These are phyloP conservation scores for Penicillium sp. DNA, from an alignment of 2,329 filamentous ascomycete species.

Conservation along the genomic window DNA sequence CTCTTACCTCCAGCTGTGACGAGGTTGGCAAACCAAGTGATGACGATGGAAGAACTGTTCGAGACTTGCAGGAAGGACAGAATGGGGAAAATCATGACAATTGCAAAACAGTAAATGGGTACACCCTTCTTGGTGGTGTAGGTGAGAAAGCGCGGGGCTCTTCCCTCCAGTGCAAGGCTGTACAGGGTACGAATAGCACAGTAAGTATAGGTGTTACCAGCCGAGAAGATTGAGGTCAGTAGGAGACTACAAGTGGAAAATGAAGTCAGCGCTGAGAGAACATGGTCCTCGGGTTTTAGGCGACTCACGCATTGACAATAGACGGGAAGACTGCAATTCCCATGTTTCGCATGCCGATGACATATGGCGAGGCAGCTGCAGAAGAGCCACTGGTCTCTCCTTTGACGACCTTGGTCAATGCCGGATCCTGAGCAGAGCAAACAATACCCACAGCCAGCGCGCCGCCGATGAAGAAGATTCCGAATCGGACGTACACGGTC, in stretches of 20 bases:
- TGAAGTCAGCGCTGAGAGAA: background rate
- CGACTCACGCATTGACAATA: slow-evolving; percentile 57
- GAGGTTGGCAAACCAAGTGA: slow-evolving; percentile 60
- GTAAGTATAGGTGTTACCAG: slow-evolving; percentile 61
- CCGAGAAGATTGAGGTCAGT: slow-evolving; percentile 59
- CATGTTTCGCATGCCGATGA: slow-evolving; percentile 64
- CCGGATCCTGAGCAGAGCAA: slow-evolving; percentile 65
- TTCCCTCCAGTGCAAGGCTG: slow-evolving; percentile 57
- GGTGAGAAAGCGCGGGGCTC: slow-evolving; percentile 58
- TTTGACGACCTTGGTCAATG: slow-evolving; percentile 16
- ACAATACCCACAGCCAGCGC: slow-evolving; percentile 71
- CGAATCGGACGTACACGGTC: slow-evolving; percentile 75
- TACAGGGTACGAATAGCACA: slow-evolving; percentile 58
- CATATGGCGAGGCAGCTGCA: slow-evolving; percentile 65
- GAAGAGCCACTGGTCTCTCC: slow-evolving; percentile 22
- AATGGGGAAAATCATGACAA: slow-evolving; percentile 59
- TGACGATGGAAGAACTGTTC: slow-evolving; percentile 53
- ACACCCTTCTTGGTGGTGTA: slow-evolving; percentile 65
- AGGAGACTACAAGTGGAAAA: slow-evolving; percentile 35
- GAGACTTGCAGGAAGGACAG: slow-evolving; percentile 58
- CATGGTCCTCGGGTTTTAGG: background rate
- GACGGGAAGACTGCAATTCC: slow-evolving; percentile 58
- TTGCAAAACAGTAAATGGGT: slow-evolving; percentile 60
- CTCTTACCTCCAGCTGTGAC: slow-evolving; percentile 51
- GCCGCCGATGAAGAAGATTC: slow-evolving; percentile 73